Base-by-base conservation (phyloP, 2,329 filamentous ascomycete species). In the Blastomyces gilchristii region DNA sequence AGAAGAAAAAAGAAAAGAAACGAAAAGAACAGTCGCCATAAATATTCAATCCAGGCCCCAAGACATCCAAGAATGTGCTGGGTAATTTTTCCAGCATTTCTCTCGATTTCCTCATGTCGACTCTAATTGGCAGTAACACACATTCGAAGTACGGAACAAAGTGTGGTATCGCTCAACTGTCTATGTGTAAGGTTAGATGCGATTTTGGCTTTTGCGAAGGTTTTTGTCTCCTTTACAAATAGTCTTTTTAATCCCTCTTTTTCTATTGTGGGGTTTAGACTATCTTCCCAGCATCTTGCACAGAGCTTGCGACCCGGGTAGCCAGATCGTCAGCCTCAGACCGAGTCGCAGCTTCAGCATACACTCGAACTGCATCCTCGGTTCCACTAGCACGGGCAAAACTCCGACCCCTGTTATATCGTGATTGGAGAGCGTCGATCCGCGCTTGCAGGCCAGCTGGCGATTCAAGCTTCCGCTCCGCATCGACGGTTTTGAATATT, bases 321-420 rank as follows among this genome's bases (percentile, higher is more conserved):
- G 92, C 91, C 66, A 97, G 82, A 75, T 96, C 91, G 71, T 97
- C 92, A 0, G 92, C 91, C 76, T 97, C 93, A 18, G 87, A 89
- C 67, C 89, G 86, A 57, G 90, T 94, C 47, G 89, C 90, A 3
- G 94, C 94, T 78, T 99, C 94, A 8, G 93, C 93, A 73, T 99
- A 99, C 25, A 99, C 92, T 66, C 94, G 85, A 69, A 96, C 92
- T 2, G 91, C 93, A 75, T 99, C 95, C 76, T 99, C 94, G 0
- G 94, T 99, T 39, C 94, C 94, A 68, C 89, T 94, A 47, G 94
- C 91, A 69, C 94, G 87, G 8, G 91, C 94, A 75, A 99, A 99
- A 59, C 89, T 87, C 67, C 94, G 85, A 2, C 90, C 94, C 70
- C 89, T 89, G 71, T 89, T 90, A 78, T 96, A 97, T 76, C 96